phyloP scores from a whole-genome alignment of 2,329 filamentous ascomycete genomes.

The Chrysoporthe puriensis region DNA sequence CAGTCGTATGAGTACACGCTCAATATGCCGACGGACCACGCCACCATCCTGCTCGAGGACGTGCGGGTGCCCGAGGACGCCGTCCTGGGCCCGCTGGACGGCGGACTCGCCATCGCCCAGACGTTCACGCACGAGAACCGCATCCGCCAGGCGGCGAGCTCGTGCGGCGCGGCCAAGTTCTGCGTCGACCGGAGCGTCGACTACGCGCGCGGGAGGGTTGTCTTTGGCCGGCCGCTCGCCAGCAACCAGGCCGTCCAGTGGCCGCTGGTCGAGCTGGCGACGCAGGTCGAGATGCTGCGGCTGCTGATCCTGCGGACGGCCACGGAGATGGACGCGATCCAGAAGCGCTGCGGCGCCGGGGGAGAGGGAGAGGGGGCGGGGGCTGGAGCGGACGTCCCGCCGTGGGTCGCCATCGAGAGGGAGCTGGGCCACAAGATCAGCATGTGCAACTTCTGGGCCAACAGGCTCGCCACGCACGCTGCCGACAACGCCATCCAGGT shows the following conservation, averaged over 20 bases:
- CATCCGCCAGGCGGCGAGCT: slow-evolving; percentile 66
- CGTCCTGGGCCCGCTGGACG: slow-evolving; percentile 55
- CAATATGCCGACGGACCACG: slow-evolving; percentile 70
- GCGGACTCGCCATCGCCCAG: slow-evolving; percentile 63
- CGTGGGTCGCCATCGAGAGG: slow-evolving; percentile 58
- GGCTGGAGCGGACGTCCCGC: slow-evolving; percentile 23
- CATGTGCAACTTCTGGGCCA: slow-evolving; percentile 71
- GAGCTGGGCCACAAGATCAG: slow-evolving; percentile 63
- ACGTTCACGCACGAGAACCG: slow-evolving; percentile 69
- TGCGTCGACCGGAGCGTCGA: slow-evolving; percentile 61
- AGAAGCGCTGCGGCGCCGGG: slow-evolving; percentile 30
- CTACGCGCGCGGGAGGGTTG: slow-evolving; percentile 57
- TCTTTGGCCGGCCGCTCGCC: slow-evolving; percentile 60
- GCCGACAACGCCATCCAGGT: slow-evolving; percentile 67
- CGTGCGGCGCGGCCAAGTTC: slow-evolving; percentile 61
- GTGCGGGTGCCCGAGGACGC: slow-evolving; percentile 59
- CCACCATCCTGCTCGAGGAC: slow-evolving; percentile 59
- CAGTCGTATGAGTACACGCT: slow-evolving; percentile 67
- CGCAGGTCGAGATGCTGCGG: slow-evolving; percentile 65
- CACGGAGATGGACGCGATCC: slow-evolving; percentile 62
- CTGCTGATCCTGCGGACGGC: slow-evolving; percentile 65
- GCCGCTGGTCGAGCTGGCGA: slow-evolving; percentile 64
- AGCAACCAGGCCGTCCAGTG: slow-evolving; percentile 67
- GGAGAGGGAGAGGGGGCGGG: not conserved
- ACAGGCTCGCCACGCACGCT: slow-evolving; percentile 61